Evolutionary conservation across 1,284 basidiomycete species (phyloP), one percentile per base, ranked within the genome.

Genomic region (Tilletiopsis washingtonensis): DNA sequence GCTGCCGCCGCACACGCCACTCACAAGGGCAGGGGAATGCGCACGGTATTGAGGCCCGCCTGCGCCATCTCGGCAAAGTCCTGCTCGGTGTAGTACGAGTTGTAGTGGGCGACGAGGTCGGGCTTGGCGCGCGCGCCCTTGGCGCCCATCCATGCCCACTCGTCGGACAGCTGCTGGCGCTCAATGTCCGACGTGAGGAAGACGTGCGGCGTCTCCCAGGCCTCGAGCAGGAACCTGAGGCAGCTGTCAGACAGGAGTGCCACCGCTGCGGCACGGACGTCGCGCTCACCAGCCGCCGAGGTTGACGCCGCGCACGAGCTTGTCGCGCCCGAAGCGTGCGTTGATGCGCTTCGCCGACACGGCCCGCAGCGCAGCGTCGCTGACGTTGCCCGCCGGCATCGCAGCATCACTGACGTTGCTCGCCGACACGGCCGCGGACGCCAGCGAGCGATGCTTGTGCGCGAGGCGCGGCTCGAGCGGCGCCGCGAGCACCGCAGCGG

Each of bases 41-140:
- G n/a, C 27, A 76, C 60, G 49, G 75, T 69, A 68, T 75, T 64
- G 61, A 75, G 49, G 45, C 69, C 57, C 62, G 65, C 43, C 54
- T 53, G 21, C 51, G 63, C 47, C 53, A 75, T 64, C 27, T 67
- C 60, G 48, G 62, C 60, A 56, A 77, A 76, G 51, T 77, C 76
- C 24, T 69, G 62, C 43, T 75, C 74, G 19, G 56, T 62, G 38
- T 74, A 61, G 48, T 65, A 74, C 4, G 67, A 69, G 32, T 61
- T 59, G 66, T 69, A 74, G 41, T 74, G 73, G 24, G 49, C 38
- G 32, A 57, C 40, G 14, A 73, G 47, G 20, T 24, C 34, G 11
- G 49, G 29, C 29, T 34, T 9, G 9, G 29, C 29, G 9, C n/a
- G 9, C 9, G 29, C 9, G 9, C 29, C 29, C 29, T 34, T 34